Evolutionary conservation across 345 rosid species (phyloP).

Genomic region (Brassica napus): Da-Ae NC_063436.1:7180501-7181000

Average conservation of each 20-base stretch:
- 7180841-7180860: not conserved
- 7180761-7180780: not conserved
- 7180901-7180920: not conserved
- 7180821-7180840: too few relatives aligned
- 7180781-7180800: not conserved
- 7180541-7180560: not conserved
- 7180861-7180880: not conserved
- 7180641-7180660: too few relatives aligned
- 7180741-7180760: not conserved
- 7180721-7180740: too few relatives aligned
- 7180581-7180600: not conserved
- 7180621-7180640: too few relatives aligned
- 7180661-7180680: too few relatives aligned
- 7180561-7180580: too few relatives aligned
- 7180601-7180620: too few relatives aligned
- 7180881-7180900: too few relatives aligned
- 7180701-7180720: too few relatives aligned
- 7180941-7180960: not conserved
- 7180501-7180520: not conserved
- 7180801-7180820: not conserved
- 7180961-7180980: not conserved
- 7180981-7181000: not conserved
- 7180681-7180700: not conserved
- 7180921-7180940: too few relatives aligned
- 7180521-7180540: not conserved